Conservation (phyloP, 768 basidiomycete species). For the Rhizopogon vinicolor region DNA sequence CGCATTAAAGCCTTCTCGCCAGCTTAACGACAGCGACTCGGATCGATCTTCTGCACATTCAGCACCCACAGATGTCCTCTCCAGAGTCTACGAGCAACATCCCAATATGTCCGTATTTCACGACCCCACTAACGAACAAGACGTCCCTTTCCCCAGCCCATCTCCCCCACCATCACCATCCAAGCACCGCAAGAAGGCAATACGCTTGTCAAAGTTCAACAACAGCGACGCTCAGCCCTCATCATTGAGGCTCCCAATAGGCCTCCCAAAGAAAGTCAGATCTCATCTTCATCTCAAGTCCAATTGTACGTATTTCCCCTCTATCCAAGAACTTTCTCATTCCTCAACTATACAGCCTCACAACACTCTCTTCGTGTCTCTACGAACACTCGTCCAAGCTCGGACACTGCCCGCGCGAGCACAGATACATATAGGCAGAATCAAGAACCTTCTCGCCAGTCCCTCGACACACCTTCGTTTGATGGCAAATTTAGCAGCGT, state of each 20-base stretch:
- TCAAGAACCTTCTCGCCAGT: slow-evolving; percentile 9
- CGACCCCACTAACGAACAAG: slow-evolving; percentile 22
- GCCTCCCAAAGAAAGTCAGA: slow-evolving; percentile 52
- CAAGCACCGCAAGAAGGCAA: slow-evolving; percentile 37
- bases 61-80: slow-evolving; percentile 35
- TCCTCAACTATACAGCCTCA: slow-evolving; percentile 13
- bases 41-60: slow-evolving; percentile 10
- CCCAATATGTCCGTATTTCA: slow-evolving; percentile 60
- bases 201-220: slow-evolving; percentile 41
- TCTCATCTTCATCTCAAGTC: slow-evolving; percentile 30
- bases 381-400: slow-evolving; percentile 17
- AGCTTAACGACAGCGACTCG: slow-evolving; percentile 16
- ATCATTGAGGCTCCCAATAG: slow-evolving; percentile 23
- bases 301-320: slow-evolving; percentile 30
- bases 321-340: neutral
- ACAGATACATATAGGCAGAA: slow-evolving; percentile 35
- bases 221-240: slow-evolving; percentile 35
- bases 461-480: slow-evolving; percentile 20
- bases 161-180: slow-evolving; percentile 49
- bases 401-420: slow-evolving; percentile 27
- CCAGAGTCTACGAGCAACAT: slow-evolving; percentile 54
- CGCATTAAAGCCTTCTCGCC: slow-evolving; percentile 42
- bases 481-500: slow-evolving; percentile 42
- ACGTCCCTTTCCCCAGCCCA: slow-evolving; percentile 26
- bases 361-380: slow-evolving; percentile 23